phyloP scores from a whole-genome alignment of 129 eudicot species.

The Silybum marianum region DNA sequence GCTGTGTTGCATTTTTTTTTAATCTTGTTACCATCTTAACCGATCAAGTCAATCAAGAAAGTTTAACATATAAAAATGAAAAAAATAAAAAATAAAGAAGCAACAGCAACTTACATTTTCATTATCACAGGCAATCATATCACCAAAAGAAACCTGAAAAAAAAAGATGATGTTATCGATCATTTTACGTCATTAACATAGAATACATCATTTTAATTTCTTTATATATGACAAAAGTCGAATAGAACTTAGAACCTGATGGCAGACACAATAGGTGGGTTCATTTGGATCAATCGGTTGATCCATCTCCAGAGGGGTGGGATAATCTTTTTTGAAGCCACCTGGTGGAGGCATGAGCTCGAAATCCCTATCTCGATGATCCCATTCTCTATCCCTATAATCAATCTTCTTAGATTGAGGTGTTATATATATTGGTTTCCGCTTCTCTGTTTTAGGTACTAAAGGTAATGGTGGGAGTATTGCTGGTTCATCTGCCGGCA shows the following conservation, averaged over 20 bases:
- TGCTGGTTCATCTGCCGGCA: conserved; percentile 92
- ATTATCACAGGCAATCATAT: conserved; percentile 99
- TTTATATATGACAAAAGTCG: neutral
- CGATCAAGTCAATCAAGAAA: conserved; percentile 4
- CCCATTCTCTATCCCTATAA: conserved; percentile 85
- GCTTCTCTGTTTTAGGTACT: conserved; percentile 80
- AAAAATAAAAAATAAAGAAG: neutral
- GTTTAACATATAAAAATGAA: neutral
- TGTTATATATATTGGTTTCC: conserved; percentile 48
- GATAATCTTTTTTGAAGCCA: conserved; percentile 75
- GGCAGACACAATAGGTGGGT: conserved; percentile 95
- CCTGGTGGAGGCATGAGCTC: conserved; percentile 99
- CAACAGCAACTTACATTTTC: conserved; percentile 62
- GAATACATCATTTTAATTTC: neutral
- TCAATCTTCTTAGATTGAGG: conserved; percentile 79
- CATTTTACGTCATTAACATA: neutral
- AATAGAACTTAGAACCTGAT: conserved; percentile 63
- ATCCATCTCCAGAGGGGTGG: conserved; percentile 76
- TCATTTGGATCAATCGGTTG: conserved; percentile 99
- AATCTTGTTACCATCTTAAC: neutral
- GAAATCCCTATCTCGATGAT: conserved; percentile 80
- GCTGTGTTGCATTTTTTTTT: too few species aligned
- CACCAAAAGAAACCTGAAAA: conserved; percentile 90
- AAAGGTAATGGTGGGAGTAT: conserved; percentile 90
- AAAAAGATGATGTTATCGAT: conserved; percentile 18